Evolutionary conservation across 2,329 filamentous ascomycete species (phyloP).

Genomic region (Cadophora sp.): DNA sequence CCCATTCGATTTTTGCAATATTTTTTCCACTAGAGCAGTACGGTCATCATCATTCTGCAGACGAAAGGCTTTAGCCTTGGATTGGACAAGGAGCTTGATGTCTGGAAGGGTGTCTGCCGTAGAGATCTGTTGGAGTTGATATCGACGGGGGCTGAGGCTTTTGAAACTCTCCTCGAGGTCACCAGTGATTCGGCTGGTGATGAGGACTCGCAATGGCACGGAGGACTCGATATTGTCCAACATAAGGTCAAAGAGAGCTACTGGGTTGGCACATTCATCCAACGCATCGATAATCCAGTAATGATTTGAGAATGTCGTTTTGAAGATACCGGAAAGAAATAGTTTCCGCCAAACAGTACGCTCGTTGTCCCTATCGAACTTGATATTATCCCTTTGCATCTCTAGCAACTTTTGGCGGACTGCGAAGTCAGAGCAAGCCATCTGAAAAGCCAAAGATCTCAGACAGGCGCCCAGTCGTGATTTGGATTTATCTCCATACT

Average conservation of each 20-base stretch:
- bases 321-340: conserved; percentile 43
- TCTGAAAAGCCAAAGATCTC: conserved; percentile 45
- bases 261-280: conserved; percentile 42
- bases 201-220: conserved; percentile 32
- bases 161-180: conserved; percentile 27
- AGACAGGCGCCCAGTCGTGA: conserved; percentile 27
- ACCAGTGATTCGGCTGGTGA: conserved; percentile 33
- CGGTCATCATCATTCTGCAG: conserved; percentile 35
- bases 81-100: conserved; percentile 33
- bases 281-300: conserved; percentile 48
- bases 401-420: conserved; percentile 37
- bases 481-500: conserved; percentile 32
- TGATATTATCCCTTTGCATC: too few relatives aligned
- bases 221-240: conserved; percentile 20
- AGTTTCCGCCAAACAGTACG: conserved; percentile 46
- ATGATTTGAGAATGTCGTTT: conserved; percentile 36
- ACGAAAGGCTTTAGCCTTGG: conserved; percentile 31
- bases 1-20: conserved; percentile 45
- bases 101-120: conserved; percentile 38
- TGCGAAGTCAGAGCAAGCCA: conserved; percentile 39
- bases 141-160: conserved; percentile 18
- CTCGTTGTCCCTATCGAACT: too few relatives aligned
- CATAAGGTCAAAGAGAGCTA: conserved; percentile 19
- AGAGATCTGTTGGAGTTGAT: conserved; percentile 24
- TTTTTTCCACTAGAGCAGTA: conserved; percentile 39